These are phyloP conservation scores for Tolypocladium amazonense DNA, from an alignment of 2,329 filamentous ascomycete genomes.

Conservation along the genomic window DNA sequence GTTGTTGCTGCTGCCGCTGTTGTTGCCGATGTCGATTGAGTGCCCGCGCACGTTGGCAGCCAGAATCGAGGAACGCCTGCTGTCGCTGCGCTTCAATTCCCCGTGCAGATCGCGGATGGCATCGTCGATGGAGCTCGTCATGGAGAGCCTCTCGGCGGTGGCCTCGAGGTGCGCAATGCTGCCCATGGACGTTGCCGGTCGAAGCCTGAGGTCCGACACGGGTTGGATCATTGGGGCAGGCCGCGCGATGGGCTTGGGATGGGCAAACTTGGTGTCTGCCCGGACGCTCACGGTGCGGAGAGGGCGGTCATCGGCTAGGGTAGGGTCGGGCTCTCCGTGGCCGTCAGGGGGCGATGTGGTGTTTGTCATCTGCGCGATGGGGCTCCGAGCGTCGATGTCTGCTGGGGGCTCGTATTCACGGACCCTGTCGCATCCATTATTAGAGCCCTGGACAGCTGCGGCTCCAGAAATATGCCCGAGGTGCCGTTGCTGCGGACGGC, in stretches of 20 bases:
- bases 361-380: constrained; percentile 4
- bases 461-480: neutral
- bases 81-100: constrained; percentile 61
- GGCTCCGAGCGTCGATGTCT: constrained; percentile 1
- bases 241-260: constrained; percentile 35
- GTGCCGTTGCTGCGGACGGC: neutral
- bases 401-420: constrained; percentile 6
- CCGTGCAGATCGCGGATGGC: constrained; percentile 65
- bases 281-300: constrained; percentile 27
- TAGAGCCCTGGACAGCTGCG: constrained; percentile 3
- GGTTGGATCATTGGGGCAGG: constrained; percentile 33
- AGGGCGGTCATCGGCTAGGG: constrained; percentile 10
- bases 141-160: constrained; percentile 62
- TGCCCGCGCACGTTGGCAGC: constrained; percentile 33
- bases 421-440: constrained; percentile 5
- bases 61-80: constrained; percentile 51
- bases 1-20: neutral
- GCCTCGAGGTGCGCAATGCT: constrained; percentile 68
- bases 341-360: constrained; percentile 2
- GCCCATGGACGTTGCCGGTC: constrained; percentile 50
- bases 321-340: constrained; percentile 3
- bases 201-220: constrained; percentile 48
- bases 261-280: constrained; percentile 31
- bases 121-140: constrained; percentile 65
- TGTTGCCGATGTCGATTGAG: constrained; percentile 14